These are phyloP conservation scores for Backusella tarrabulga DNA, from an alignment of 192 early-diverging fungal species.

Conservation along the genomic window DNA sequence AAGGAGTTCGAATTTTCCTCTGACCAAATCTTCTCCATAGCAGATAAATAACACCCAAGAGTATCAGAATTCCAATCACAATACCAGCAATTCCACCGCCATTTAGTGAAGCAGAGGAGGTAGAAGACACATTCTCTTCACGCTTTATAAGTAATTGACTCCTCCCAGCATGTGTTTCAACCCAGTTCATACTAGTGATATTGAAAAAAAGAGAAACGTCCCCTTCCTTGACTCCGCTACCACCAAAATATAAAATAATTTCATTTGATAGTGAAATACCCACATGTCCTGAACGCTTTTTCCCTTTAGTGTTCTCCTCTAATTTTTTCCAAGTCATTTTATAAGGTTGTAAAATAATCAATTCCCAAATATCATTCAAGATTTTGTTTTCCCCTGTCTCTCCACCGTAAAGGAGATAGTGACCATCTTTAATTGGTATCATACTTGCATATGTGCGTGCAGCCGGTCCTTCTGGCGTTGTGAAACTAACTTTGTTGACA, in stretches of 20 bases:
- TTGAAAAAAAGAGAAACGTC: not conserved
- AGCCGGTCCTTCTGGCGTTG: not conserved
- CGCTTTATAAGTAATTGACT: not conserved
- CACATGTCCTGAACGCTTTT: not conserved
- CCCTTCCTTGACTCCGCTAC: not conserved
- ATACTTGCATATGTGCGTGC: slow-evolving; percentile 1
- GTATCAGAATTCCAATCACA: not conserved
- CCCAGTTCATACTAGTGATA: not conserved
- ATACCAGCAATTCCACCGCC: slow-evolving; percentile 1
- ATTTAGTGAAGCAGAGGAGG: not conserved
- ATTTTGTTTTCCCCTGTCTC: not conserved
- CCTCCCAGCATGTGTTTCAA: not conserved
- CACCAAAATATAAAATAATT: not conserved
- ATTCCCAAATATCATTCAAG: not conserved
- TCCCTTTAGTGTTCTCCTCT: not conserved
- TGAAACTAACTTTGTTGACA: not conserved
- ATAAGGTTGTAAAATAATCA: not conserved
- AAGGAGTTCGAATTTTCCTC: not conserved
- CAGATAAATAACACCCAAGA: not conserved
- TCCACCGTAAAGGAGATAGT: slow-evolving; percentile 4
- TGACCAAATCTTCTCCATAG: not conserved
- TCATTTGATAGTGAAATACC: not conserved
- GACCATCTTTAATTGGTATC: not conserved
- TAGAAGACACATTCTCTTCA: not conserved
- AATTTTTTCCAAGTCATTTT: not conserved